phyloP scores from a whole-genome alignment of 257 asterid genomes.

The Ballota nigra region DNA sequence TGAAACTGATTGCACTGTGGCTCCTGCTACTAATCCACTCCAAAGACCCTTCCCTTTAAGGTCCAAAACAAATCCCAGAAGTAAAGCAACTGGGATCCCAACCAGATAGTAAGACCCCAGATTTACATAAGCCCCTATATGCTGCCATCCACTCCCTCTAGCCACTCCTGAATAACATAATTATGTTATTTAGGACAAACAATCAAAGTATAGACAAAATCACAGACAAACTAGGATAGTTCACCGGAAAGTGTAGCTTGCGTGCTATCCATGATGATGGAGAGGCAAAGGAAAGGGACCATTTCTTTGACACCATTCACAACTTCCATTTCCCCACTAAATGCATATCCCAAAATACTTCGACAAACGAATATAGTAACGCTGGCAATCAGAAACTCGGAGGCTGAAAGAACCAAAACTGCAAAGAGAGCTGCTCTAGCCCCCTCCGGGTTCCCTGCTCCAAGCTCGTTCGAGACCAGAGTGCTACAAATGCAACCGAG shows the following conservation, averaged over 20 bases:
- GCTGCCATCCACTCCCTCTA: slow-evolving; percentile 92
- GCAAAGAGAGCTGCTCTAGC: slow-evolving; percentile 49
- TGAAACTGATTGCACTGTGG: slow-evolving; percentile 45
- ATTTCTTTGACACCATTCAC: slow-evolving; percentile 47
- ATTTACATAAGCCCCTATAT: slow-evolving; percentile 79
- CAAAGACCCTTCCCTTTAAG: slow-evolving; percentile 71
- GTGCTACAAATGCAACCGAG: slow-evolving; percentile 40
- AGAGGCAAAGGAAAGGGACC: slow-evolving; percentile 67
- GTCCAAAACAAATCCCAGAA: slow-evolving; percentile 63
- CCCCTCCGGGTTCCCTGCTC: slow-evolving; percentile 73
- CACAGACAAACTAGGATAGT: background rate
- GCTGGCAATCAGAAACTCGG: slow-evolving; percentile 60
- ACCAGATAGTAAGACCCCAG: slow-evolving; percentile 74
- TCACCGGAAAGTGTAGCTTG: slow-evolving; percentile 69
- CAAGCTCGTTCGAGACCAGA: slow-evolving; percentile 73
- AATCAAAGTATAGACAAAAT: background rate
- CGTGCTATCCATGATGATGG: slow-evolving; percentile 63
- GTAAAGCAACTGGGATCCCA: slow-evolving; percentile 63
- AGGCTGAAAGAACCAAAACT: slow-evolving; percentile 42
- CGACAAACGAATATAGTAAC: slow-evolving; percentile 42
- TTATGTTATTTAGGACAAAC: background rate
- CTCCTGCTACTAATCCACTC: slow-evolving; percentile 72
- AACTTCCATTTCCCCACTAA: slow-evolving; percentile 58
- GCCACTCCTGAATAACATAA: slow-evolving; percentile 58
- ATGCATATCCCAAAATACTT: slow-evolving; percentile 56